These are phyloP conservation scores for Pythium utonaiense DNA, from an alignment of 352 stramenopile species.

Conservation along the genomic window DNA sequence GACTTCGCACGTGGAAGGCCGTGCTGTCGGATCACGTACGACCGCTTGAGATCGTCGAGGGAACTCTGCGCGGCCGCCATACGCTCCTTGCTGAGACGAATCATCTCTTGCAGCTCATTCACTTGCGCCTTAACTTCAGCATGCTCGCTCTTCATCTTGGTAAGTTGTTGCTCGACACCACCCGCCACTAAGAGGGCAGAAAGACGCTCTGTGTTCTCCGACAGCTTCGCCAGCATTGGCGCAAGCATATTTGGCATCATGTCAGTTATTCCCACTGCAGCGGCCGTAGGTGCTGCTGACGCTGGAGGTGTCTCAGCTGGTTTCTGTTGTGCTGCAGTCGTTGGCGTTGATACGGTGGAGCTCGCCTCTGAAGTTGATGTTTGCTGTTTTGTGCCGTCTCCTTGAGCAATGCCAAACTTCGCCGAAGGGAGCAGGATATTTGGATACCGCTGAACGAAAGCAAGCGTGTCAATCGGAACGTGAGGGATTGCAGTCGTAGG, in stretches of 20 bases:
- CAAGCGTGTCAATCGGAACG: slow-evolving; percentile 31
- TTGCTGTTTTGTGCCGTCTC: slow-evolving; percentile 4
- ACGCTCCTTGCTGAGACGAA: slow-evolving; percentile 62
- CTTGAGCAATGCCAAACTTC: slow-evolving; percentile 21
- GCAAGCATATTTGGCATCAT: slow-evolving; percentile 30
- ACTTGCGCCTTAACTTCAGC: slow-evolving; percentile 68
- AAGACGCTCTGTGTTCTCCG: slow-evolving; percentile 47
- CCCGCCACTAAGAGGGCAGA: slow-evolving; percentile 55
- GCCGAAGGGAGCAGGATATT: slow-evolving; percentile 52
- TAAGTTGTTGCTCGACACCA: slow-evolving; percentile 67
- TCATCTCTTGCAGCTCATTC: slow-evolving; percentile 57
- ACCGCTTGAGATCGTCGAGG: slow-evolving; percentile 53
- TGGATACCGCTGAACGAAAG: slow-evolving; percentile 51
- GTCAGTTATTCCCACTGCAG: slow-evolving; percentile 15
- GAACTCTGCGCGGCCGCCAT: slow-evolving; percentile 45
- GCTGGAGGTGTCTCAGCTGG: not conserved
- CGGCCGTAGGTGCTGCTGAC: not conserved
- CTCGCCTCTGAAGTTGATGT: not conserved
- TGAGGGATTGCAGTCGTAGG: slow-evolving; percentile 20
- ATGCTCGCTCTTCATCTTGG: slow-evolving; percentile 71
- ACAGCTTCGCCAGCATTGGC: slow-evolving; percentile 31
- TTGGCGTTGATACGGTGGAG: slow-evolving; percentile 4
- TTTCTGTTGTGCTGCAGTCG: slow-evolving; percentile 2
- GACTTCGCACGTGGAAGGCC: slow-evolving; percentile 50
- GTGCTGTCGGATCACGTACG: slow-evolving; percentile 65